phyloP scores from a whole-genome alignment of 331 rosid genomes.

The Rosa hybrid region DNA sequence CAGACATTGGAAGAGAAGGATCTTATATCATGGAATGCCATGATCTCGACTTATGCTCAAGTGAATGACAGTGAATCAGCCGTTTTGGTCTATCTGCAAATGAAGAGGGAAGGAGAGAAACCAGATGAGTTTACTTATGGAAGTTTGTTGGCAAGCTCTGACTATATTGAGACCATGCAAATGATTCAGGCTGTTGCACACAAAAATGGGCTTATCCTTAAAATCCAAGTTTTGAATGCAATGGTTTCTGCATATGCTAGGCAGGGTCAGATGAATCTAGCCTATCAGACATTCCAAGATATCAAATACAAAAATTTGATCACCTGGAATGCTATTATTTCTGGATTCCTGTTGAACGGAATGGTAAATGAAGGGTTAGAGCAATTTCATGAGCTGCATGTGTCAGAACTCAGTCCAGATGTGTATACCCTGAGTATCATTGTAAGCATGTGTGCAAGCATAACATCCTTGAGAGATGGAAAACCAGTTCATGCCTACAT shows the following conservation, averaged over 20 bases:
- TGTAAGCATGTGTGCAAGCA: slow-evolving; percentile 67
- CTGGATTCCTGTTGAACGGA: slow-evolving; percentile 63
- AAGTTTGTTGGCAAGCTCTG: slow-evolving; percentile 60
- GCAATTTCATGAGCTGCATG: slow-evolving; percentile 45
- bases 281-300: slow-evolving; percentile 48
- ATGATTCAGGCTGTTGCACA: slow-evolving; percentile 50
- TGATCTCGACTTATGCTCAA: slow-evolving; percentile 56
- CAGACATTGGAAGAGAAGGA: slow-evolving; percentile 53
- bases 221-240: slow-evolving; percentile 54
- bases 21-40: slow-evolving; percentile 75
- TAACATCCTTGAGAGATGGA: slow-evolving; percentile 58
- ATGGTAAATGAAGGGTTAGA: slow-evolving; percentile 49
- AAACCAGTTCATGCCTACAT: slow-evolving; percentile 70
- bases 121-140: slow-evolving; percentile 78
- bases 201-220: slow-evolving; percentile 49
- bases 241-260: slow-evolving; percentile 64
- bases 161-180: slow-evolving; percentile 42
- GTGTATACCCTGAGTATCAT: slow-evolving; percentile 57
- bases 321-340: slow-evolving; percentile 72
- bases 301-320: slow-evolving; percentile 46
- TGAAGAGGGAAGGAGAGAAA: slow-evolving; percentile 52
- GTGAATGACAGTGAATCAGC: slow-evolving; percentile 44
- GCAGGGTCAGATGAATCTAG: slow-evolving; percentile 48
- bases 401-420: slow-evolving; percentile 55
- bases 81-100: slow-evolving; percentile 43